A percentile compares a stretch with the other conserved stretches of the same genome.
Conservation (phyloP, 2,329 filamentous ascomycete species). For the Biscogniauxia sp. region DNA sequence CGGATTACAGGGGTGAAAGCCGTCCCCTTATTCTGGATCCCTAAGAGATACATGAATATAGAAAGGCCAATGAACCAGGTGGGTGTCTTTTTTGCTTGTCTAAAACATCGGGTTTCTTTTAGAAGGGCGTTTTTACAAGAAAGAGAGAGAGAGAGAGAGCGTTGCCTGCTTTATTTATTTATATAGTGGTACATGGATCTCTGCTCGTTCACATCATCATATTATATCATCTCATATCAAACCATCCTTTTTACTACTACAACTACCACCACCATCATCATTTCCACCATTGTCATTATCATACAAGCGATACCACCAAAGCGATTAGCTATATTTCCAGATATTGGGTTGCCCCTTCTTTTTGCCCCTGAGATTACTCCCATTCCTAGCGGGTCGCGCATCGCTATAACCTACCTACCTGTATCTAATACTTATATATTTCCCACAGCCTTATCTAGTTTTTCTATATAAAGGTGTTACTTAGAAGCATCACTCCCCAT, state of each 20-base stretch:
- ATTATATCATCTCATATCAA: conserved; percentile 3
- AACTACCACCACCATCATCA: background rate
- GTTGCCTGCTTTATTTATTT: background rate
- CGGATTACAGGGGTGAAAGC: background rate
- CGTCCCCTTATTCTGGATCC: background rate
- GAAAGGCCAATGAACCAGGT: background rate
- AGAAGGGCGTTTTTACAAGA: background rate
- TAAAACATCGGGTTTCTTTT: background rate
- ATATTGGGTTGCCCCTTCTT: too few species aligned
- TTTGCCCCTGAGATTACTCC: too few species aligned
- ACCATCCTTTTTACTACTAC: background rate
- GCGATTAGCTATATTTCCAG: conserved; percentile 1
- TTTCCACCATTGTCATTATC: conserved; percentile 15
- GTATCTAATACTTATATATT: too few species aligned
- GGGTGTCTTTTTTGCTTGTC: background rate
- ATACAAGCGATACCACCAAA: conserved; percentile 26
- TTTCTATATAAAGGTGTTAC: too few species aligned
- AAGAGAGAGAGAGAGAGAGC: too few species aligned
- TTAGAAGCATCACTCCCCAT: too few species aligned
- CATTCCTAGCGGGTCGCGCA: too few species aligned
- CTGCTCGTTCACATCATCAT: conserved; percentile 4
- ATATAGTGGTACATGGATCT: background rate
- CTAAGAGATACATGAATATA: background rate
- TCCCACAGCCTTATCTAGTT: too few species aligned
- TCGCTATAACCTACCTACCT: too few species aligned